Percentiles rank a stretch among this genome's conserved stretches.
These are phyloP conservation scores for Coemansia sp. DNA, from an alignment of 192 early-diverging fungal genomes.

Conservation along the genomic window DNA sequence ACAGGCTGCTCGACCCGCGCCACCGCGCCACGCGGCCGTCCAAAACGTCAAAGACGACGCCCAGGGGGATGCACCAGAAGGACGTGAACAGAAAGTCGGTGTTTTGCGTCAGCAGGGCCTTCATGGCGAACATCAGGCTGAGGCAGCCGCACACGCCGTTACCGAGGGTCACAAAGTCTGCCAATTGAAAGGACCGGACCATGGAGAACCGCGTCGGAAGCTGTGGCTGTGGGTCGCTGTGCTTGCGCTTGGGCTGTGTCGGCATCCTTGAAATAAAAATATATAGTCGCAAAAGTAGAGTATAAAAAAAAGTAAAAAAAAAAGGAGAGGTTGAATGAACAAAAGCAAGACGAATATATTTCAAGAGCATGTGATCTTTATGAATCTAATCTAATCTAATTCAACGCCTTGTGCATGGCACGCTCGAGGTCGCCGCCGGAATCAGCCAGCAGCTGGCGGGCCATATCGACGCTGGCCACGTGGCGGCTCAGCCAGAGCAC, in stretches of 20 bases:
- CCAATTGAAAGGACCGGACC: conserved; percentile 69
- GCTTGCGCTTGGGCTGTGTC: conserved; percentile 27
- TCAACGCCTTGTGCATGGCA: conserved; percentile 12
- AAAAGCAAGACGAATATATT: too few relatives aligned
- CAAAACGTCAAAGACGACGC: conserved; percentile 70
- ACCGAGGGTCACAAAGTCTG: conserved; percentile 83
- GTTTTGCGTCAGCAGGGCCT: conserved; percentile 65
- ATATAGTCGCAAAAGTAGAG: neutral
- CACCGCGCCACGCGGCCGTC: conserved; percentile 84
- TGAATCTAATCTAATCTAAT: neutral
- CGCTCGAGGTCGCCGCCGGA: conserved; percentile 18
- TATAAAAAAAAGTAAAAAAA: neutral
- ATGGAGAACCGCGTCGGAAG: conserved; percentile 52
- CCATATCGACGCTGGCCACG: conserved; percentile 13
- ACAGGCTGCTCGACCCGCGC: conserved; percentile 65
- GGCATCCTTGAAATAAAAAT: neutral
- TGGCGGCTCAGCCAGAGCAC: conserved; percentile 36
- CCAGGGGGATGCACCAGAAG: conserved; percentile 67
- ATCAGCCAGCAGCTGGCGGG: conserved; percentile 22
- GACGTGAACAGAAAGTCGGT: conserved; percentile 59
- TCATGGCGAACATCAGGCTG: conserved; percentile 72
- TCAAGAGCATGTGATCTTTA: too few relatives aligned
- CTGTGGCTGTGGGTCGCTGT: conserved; percentile 34
- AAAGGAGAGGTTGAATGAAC: neutral
- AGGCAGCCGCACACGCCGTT: conserved; percentile 79